Evolutionary conservation across 768 basidiomycete species (phyloP), one percentile per base, ranked within the genome.

Genomic region (Kwoniella sp.): DNA sequence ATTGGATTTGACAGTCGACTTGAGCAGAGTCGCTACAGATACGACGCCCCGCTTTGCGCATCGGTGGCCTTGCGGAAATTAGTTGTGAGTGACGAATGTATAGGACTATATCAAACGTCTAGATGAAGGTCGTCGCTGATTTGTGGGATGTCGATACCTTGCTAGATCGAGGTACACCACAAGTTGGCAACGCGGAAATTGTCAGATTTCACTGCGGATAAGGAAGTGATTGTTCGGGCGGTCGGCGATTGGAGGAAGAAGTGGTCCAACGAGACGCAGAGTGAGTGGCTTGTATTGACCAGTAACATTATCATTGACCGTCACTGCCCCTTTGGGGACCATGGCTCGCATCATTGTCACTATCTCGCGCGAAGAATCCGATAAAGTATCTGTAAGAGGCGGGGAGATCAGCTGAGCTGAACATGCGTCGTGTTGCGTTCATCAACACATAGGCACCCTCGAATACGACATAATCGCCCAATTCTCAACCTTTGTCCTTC

Each of bases 391-490:
- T 6, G 33, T 6, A 33, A 33, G 13, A 33, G 33, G 7, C 6
- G 33, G 7, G 13, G 33, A 33, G 33, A 33, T 13, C 33, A 9
- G 8, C 40, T 44, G 40, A 44, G 10, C 8, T 19, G 40, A 44
- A 9, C 40, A 44, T 33, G 33, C 33, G 13, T 33, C 33, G 5
- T 13, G 33, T 33, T 13, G 33, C 13, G 13, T 13, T 33, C 7
- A 33, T 33, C 13, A 13, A 33, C 33, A 33, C 33, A 33, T 33
- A 65, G 59, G 46, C 26, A 65, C 64, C 17, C 29, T 22, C 13
- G 64, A 65, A 61, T 65, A 65, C 40, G 64, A 59, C 40, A 60
- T 65, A 25, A 65, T 65, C 33, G 64, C 64, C 19, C 25, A 29
- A 21, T 60, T 65, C 49, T 60, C 64, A 2, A 48, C 52, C 2